Evolutionary conservation across 1,139 yeast species (phyloP), one percentile per base, ranked within the genome.

Genomic region (Saccharomyces pastorianus): DNA sequence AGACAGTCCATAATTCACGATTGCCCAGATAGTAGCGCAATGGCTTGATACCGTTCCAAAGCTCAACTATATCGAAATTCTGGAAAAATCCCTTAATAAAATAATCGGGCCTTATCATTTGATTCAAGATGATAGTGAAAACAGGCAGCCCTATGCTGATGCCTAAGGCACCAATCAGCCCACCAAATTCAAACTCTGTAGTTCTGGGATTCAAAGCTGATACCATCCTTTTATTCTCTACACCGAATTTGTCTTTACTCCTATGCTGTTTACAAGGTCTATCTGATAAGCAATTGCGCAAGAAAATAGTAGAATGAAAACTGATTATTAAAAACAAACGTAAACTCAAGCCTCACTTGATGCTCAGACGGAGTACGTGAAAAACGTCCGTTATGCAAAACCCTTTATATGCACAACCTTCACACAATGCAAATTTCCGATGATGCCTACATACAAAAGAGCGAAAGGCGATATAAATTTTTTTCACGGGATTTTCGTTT

Each of bases 141-240:
- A 76, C 49, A 0, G 97, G 96, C 34, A 93, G 75, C 0, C 85
- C 85, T 1, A 82, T 25, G 0, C 93, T 74, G 53, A 93, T 81
- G 5, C 77, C 79, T 3, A 82, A 50, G 0, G 95, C 89, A 3
- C 99, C 99, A 0, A 80, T 70, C 7, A 79, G 71, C 0, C 99
- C 99, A 38, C 78, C 76, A 70, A 93, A 93, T 70, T 93, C 98
- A 56, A 74, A 74, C 52, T 83, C 81, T 9, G 71, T 75, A 0
- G 97, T 88, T 49, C 62, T 69, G 3, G 97, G 97, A 65, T 91
- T 91, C 60, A 88, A 71, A 17, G 25, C 25, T 20, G 44, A 38
- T 38, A 38, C 44, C 44, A 38, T 38, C 44, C 44, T 38, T 38
- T 34, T 23, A 4, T 17, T 38, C 25, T 20, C 6, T 38, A 8